phyloP scores from a whole-genome alignment of 805 yeast genomes.

The Schwanniomyces vanrijiae region DNA sequence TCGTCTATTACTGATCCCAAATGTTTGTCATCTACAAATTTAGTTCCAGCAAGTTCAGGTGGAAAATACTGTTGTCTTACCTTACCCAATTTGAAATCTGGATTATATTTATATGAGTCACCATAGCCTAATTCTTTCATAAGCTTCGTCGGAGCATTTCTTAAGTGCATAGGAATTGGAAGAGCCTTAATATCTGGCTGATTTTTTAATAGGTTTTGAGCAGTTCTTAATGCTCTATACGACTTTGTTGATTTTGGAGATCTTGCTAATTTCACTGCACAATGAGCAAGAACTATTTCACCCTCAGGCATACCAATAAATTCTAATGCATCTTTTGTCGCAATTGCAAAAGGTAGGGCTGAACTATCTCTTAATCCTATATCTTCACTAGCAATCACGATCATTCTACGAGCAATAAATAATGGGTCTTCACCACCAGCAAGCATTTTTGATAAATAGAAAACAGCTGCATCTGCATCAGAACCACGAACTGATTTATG shows the following conservation, averaged over 20 bases:
- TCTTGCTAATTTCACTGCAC: slow-evolving; percentile 84
- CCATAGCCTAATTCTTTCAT: slow-evolving; percentile 90
- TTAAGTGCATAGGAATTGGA: slow-evolving; percentile 74
- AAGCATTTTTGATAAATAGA: slow-evolving; percentile 84
- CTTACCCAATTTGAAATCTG: slow-evolving; percentile 68
- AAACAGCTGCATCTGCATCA: slow-evolving; percentile 85
- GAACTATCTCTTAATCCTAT: slow-evolving; percentile 83
- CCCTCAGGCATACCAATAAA: slow-evolving; percentile 95
- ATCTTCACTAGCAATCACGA: slow-evolving; percentile 94
- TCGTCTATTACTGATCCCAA: slow-evolving; percentile 42
- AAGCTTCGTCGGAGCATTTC: slow-evolving; percentile 91
- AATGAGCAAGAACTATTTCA: slow-evolving; percentile 84
- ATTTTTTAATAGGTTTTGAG: slow-evolving; percentile 57
- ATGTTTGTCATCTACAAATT: slow-evolving; percentile 57
- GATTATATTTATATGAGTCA: slow-evolving; percentile 85
- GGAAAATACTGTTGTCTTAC: slow-evolving; percentile 81
- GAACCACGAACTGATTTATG: slow-evolving; percentile 92
- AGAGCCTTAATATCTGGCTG: slow-evolving; percentile 62
- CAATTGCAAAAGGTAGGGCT: slow-evolving; percentile 81
- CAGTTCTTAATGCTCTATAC: slow-evolving; percentile 72
- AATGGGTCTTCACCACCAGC: slow-evolving; percentile 93
- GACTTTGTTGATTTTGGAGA: slow-evolving; percentile 87
- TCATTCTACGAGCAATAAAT: slow-evolving; percentile 86
- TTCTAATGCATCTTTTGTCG: slow-evolving; percentile 84
- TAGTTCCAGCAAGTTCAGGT: slow-evolving; percentile 40